Evolutionary conservation across 139 green algal species (phyloP).

Genomic region (Desmodesmus armatus): DNA sequence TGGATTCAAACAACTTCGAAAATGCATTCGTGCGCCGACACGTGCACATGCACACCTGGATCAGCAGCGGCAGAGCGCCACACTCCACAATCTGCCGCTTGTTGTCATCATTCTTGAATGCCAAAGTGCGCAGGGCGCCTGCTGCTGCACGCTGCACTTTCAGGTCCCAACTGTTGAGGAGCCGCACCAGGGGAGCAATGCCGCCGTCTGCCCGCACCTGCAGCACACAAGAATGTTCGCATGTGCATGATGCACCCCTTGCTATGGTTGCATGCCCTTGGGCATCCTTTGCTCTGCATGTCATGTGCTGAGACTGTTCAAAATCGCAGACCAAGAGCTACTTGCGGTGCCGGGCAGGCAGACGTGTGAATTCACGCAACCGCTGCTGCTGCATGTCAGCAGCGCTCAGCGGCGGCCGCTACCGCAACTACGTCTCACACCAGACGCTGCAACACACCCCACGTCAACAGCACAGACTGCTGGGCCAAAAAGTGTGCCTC

Average conservation of each 20-base stretch:
- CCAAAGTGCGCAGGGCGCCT: constrained; percentile 92
- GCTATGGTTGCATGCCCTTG: no score
- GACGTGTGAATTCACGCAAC: no score
- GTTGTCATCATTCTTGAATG: constrained; percentile 99
- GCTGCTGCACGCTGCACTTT: constrained; percentile 93
- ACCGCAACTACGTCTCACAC: not conserved
- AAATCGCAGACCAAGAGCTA: no score
- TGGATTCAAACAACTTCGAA: no score
- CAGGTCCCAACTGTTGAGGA: constrained; percentile 87
- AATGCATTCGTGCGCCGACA: not conserved
- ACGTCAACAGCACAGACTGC: not conserved
- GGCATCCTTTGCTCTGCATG: no score
- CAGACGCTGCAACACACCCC: not conserved
- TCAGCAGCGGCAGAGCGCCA: constrained; percentile 89
- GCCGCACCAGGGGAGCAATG: constrained; percentile 91
- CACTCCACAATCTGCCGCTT: constrained; percentile 97
- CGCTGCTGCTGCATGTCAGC: no score
- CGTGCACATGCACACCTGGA: constrained; percentile 77
- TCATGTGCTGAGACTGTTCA: no score
- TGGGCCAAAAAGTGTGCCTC: no score
- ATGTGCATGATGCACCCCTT: no score
- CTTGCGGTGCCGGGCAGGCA: no score
- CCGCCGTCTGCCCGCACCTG: constrained; percentile 82
- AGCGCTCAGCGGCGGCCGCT: not conserved
- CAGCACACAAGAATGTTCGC: no score